Base-by-base conservation (phyloP, 1,139 yeast species). In the Blastobotrys aristatus region DNA sequence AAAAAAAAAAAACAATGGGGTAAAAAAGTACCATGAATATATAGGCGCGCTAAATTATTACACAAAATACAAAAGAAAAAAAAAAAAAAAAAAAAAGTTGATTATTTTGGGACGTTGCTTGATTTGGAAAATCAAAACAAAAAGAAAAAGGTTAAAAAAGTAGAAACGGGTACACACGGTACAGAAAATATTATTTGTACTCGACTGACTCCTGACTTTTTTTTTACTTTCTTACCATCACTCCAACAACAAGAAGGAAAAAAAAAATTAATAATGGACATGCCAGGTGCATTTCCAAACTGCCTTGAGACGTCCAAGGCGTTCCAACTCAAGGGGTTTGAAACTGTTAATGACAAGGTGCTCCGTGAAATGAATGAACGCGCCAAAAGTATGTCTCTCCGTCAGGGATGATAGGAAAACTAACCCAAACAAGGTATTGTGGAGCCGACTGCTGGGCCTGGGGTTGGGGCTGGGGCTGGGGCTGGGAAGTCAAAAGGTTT, bases 341-440 rank as follows among this genome's bases (percentile, higher is more conserved):
- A 61, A 47, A 65, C 69, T 13, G 50, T 63, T 41, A 64, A 64
- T 43, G 69, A 65, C 53, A 57, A 58, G 49, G 62, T 65, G 5
- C 57, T 65, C 21, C 43, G 52, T 20, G 69, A 65, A 44, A 64
- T 65, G 68, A 62, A 65, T 47, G 64, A 60, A 50, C 56, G 69
- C n/a, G 68, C 69, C 14, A 53, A 43, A 45, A 50, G 45, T 35
- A 41, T 26, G 44, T 16, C 13, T 14, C 21, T 14, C 17, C 30
- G 16, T 8, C 43, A n/a, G 13, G 16, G 34, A 18, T 29, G 32
- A 29, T 26, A 24, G n/a, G 35, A 16, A 31, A 24, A 17, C 40
- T 17, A 36, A 14, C 7, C 4, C 11, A 4, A 36, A 33, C 21
- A 6, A 33, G 36, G 6, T 17, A 33, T 33, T 33, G 36, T 33